Base-by-base conservation (phyloP, 2,329 filamentous ascomycete species). In the Xylogone sp. region DNA sequence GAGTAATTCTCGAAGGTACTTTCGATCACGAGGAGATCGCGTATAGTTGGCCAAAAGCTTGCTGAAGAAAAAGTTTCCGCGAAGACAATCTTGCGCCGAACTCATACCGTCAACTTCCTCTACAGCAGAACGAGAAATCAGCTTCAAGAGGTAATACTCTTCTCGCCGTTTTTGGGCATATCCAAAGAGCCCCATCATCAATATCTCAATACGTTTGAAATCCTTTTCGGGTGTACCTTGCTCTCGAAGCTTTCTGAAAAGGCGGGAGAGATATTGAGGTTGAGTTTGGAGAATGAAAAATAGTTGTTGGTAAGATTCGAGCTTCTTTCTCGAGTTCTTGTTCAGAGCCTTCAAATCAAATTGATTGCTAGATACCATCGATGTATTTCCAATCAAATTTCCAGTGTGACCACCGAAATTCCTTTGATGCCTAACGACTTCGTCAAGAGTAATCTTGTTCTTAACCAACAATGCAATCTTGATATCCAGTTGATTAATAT, bases 381-480 rank as follows among this genome's bases (percentile, higher is more conserved):
- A 84, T n/a, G 84, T 87, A 71, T 94, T 97, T 52, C 89, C 88
- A 46, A 99, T 77, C 24, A 97, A 79, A 53, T 83, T 88, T 56
- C 91, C 87, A 20, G 92, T 86, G 63, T 94, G 88, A 2, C 93
- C 92, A 51, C 94, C 94, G 63, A 94, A 97, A 68, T 96, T 95
- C 74, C 88, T 93, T 66, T 99, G 94, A 66, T 97, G 94, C 62
- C 91, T 90, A 50, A 99, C 89, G 22, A 99, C 94, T 71, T 99
- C 95, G 65, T 99, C 94, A 3, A 99, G 79, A 0, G 94, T 97
- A 64, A 99, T 99, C 71, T 99, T 99, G 81, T 99, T 99, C 79
- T 97, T 97, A 63, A 99, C 94, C 18, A 99, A 79, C 2, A 99
- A 81, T 1, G 94, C 94, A 68, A 99, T 99, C 74, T 99, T 99